Percentiles rank a stretch among this genome's conserved stretches.
These are phyloP conservation scores for Chlorociboria aeruginascens DNA, from an alignment of 495 filamentous ascomycete genomes.

Conservation along the genomic window DNA sequence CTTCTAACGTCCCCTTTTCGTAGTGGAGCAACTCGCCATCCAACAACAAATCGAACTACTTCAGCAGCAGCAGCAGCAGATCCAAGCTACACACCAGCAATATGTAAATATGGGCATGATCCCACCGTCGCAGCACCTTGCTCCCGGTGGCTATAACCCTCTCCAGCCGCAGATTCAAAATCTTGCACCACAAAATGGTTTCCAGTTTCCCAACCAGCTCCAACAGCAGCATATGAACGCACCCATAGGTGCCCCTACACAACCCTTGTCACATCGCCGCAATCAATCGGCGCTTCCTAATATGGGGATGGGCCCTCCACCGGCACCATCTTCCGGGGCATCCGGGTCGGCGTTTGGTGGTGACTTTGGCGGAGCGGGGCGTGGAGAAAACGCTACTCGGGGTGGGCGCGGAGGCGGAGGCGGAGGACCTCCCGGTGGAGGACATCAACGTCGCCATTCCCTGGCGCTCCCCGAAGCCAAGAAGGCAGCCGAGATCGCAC, in stretches of 20 bases:
- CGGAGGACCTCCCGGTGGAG: conserved; percentile 53
- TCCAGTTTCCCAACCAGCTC: conserved; percentile 81
- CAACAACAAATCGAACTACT: conserved; percentile 97
- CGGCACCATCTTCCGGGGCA: conserved; percentile 90
- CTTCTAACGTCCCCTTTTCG: conserved; percentile 11
- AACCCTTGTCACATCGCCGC: conserved; percentile 81
- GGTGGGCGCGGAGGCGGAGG: conserved; percentile 64
- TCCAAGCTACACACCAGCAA: conserved; percentile 89
- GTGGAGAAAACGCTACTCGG: conserved; percentile 45
- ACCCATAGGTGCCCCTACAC: conserved; percentile 62
- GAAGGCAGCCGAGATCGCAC: conserved; percentile 91
- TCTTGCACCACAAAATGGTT: conserved; percentile 71
- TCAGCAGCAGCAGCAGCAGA: conserved; percentile 97
- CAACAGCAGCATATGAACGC: conserved; percentile 49
- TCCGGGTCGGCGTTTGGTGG: conserved; percentile 70
- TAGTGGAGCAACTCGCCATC: conserved; percentile 97
- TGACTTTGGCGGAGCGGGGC: conserved; percentile 56
- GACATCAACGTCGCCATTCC: conserved; percentile 90
- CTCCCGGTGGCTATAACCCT: conserved; percentile 56
- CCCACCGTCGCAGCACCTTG: conserved; percentile 66
- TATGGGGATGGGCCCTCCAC: conserved; percentile 86
- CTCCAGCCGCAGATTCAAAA: conserved; percentile 55
- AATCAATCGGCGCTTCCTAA: conserved; percentile 96
- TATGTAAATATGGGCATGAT: conserved; percentile 96
- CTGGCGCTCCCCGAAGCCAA: conserved; percentile 91